Percentiles rank a stretch among this genome's conserved stretches.
These are phyloP conservation scores for Bullera alba DNA, from an alignment of 768 basidiomycete genomes.

Conservation along the genomic window DNA sequence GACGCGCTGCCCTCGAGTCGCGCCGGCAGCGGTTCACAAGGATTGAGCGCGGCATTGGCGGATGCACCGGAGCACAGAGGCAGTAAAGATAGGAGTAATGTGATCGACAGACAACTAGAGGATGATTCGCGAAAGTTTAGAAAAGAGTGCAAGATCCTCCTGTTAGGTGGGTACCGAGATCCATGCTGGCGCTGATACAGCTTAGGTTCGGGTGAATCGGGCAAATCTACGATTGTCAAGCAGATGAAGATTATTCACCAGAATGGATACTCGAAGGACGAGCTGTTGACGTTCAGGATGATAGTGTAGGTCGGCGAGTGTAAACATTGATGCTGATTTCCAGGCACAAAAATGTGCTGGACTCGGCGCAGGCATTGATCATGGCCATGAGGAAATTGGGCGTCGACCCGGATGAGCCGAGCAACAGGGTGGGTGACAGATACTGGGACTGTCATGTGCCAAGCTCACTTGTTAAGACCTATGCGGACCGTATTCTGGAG, in stretches of 20 bases:
- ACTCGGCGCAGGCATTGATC: constrained; percentile 78
- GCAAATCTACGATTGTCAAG: constrained; percentile 92
- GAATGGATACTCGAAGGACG: constrained; percentile 71
- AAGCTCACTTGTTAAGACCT: constrained; percentile 27
- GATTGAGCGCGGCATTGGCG: constrained; percentile 32
- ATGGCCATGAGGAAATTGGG: constrained; percentile 79
- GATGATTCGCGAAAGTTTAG: constrained; percentile 75
- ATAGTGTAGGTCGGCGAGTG: constrained; percentile 63
- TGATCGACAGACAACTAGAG: constrained; percentile 74
- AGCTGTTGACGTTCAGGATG: constrained; percentile 67
- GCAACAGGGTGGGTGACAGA: constrained; percentile 52
- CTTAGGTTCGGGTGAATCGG: constrained; percentile 85
- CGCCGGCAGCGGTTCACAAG: constrained; percentile 10
- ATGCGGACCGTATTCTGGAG: constrained; percentile 49
- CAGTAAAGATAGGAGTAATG: constrained; percentile 42
- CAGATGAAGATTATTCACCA: constrained; percentile 99
- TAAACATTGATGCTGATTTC: not conserved
- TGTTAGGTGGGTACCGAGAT: constrained; percentile 61
- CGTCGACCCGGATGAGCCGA: constrained; percentile 62
- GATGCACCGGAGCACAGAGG: constrained; percentile 16
- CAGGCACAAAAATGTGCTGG: constrained; percentile 59
- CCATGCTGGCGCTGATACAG: not conserved
- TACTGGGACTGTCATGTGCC: not conserved
- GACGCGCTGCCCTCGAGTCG: no score
- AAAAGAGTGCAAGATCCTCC: constrained; percentile 84